Evolutionary conservation across 805 yeast genomes (phyloP).

Genomic region (Maudiozyma pseudohumilis): DNA sequence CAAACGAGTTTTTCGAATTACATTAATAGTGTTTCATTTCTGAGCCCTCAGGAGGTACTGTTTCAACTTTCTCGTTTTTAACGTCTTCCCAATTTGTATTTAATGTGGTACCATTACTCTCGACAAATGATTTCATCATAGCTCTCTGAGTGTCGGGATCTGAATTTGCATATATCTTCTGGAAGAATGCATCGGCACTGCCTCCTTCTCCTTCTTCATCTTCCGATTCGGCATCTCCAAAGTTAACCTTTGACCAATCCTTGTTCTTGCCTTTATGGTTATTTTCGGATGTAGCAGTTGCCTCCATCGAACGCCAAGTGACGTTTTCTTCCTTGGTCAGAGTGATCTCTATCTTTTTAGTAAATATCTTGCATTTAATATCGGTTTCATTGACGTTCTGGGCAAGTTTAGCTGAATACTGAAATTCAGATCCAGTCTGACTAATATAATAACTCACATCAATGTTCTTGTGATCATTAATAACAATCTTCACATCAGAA

Average conservation of each 20-base stretch:
- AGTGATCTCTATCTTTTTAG: conserved; percentile 68
- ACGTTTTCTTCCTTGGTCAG: conserved; percentile 35
- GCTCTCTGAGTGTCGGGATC: conserved; percentile 86
- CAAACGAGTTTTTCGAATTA: too few species aligned
- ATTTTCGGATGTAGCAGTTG: conserved; percentile 26
- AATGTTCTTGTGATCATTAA: conserved; percentile 32
- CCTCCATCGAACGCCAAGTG: conserved; percentile 36
- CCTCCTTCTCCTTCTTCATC: conserved; percentile 38
- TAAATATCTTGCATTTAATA: conserved; percentile 37
- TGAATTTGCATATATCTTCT: conserved; percentile 60
- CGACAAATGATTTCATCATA: conserved; percentile 93
- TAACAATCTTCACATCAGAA: conserved; percentile 32
- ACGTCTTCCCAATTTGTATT: conserved; percentile 94
- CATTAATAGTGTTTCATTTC: conserved; percentile 40
- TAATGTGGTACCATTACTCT: conserved; percentile 86
- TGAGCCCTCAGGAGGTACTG: conserved; percentile 69
- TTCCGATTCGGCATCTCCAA: conserved; percentile 36
- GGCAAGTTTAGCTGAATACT: conserved; percentile 29
- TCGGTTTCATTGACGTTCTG: conserved; percentile 37
- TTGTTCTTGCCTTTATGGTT: conserved; percentile 58
- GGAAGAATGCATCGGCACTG: conserved; percentile 61
- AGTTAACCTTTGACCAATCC: conserved; percentile 57
- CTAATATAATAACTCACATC: conserved; percentile 15
- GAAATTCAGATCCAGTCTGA: conserved; percentile 43
- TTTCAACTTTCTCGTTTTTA: conserved; percentile 48